Evolutionary conservation across 257 asterid genomes (phyloP), one percentile per base, ranked within the genome.

Genomic region (Salvia hispanica): DNA sequence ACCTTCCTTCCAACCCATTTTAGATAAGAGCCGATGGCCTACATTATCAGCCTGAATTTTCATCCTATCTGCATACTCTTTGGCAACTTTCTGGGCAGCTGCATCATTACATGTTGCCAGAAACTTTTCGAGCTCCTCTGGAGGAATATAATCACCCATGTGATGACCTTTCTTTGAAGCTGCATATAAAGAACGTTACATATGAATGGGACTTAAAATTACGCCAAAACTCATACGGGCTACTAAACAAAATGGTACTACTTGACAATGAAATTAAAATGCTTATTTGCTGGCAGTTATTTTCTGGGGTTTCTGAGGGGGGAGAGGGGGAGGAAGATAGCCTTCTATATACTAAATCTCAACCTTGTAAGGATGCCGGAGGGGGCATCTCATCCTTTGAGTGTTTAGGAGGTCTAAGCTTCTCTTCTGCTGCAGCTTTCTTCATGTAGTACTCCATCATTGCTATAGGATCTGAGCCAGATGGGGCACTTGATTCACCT

Each of bases 1-100:
- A 91, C 98, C 98, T 86, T 92, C 96, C 77, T 72, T 89, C 98
- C 98, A 92, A 58, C 98, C 98, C 96, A 92, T 92, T 86, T 89
- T 92, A 0, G 96, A 86, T 52, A 87, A 70, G 67, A 92, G 98
- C 62, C 70, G 76, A 76, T 92, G 98, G 43, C 98, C 98, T 45
- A 92, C 86, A 62, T 92, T 92, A 77, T 92, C 95, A 64, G 98
- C 96, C 85, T 89, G 96, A 60, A 92, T 92, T 75, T 77, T 85
- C 9, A 79, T 68, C 72, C 50, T 85, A 7, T 84, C 96, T 15
- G 88, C 92, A 53, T 82, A 77, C 73, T 87, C 96, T 71, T 69
- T 73, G 14, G 89, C 84, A 58, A 74, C 79, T 78, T 89, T 92
- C 66, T 67, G 89, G 12, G 85, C 83, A 42, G 81, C 70, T 31